Percentiles rank a stretch among this genome's conserved stretches.
Evolutionary conservation across 192 early-diverging fungal genomes (phyloP).

Genomic region (Chytriomyces sp.): DNA sequence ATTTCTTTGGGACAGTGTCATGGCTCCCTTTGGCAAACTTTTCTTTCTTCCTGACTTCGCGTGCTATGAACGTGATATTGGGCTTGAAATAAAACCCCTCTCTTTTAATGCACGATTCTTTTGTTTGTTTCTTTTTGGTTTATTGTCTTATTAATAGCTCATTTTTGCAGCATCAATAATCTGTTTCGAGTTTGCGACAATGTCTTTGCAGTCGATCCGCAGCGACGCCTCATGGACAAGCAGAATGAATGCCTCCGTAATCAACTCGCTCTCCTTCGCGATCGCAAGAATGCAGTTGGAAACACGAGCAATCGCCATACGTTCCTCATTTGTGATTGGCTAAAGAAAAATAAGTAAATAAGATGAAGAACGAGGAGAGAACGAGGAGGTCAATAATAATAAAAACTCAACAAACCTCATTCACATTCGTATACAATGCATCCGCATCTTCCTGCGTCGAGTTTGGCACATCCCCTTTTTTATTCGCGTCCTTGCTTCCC

Average conservation of each 20-base stretch:
- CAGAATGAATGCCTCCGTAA: slow-evolving; percentile 88
- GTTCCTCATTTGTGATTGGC: slow-evolving; percentile 71
- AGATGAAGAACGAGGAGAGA: slow-evolving; percentile 2
- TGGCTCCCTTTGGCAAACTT: background rate
- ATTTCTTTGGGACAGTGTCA: background rate
- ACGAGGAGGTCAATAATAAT: slow-evolving; percentile 7
- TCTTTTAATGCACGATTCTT: background rate
- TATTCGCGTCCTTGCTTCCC: slow-evolving; percentile 2
- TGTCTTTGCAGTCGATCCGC: slow-evolving; percentile 62
- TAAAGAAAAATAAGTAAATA: slow-evolving; percentile 33
- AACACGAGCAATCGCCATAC: slow-evolving; percentile 86
- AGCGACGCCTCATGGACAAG: slow-evolving; percentile 89
- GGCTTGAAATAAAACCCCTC: no score
- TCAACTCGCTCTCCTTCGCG: slow-evolving; percentile 75
- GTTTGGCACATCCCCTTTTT: slow-evolving; percentile 38
- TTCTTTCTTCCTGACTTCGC: no score
- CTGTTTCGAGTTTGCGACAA: slow-evolving; percentile 25
- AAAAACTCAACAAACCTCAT: slow-evolving; percentile 65
- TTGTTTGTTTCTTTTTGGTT: background rate
- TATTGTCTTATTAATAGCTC: slow-evolving; percentile 2
- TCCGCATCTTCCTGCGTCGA: slow-evolving; percentile 62
- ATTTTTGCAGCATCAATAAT: slow-evolving; percentile 35
- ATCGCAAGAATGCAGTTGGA: slow-evolving; percentile 86
- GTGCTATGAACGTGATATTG: no score
- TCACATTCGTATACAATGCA: slow-evolving; percentile 83